A percentile compares a stretch with the other conserved stretches of the same genome.
phyloP scores from a whole-genome alignment of 208 protist genomes.

The Acanthamoeba castellanii region DNA sequence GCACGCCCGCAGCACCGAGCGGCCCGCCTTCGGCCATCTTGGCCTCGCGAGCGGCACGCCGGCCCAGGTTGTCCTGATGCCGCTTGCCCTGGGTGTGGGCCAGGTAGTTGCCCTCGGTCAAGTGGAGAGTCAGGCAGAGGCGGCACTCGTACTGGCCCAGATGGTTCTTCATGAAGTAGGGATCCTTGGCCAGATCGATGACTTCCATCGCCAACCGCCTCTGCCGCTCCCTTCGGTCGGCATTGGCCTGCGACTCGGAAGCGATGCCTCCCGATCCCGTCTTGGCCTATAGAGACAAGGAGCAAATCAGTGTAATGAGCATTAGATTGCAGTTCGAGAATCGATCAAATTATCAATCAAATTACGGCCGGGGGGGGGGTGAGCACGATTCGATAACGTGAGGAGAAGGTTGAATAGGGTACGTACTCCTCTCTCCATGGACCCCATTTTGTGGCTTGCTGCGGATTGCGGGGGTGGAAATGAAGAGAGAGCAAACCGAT shows the following conservation, averaged over 20 bases:
- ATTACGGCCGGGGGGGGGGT: background rate
- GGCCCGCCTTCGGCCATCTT: conserved; percentile 50
- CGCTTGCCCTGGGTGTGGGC: conserved; percentile 96
- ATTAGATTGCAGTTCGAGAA: background rate
- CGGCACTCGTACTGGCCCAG: conserved; percentile 94
- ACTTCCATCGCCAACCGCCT: conserved; percentile 91
- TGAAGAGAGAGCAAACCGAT: too few species aligned
- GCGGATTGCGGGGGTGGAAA: background rate
- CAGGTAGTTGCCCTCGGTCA: conserved; percentile 95
- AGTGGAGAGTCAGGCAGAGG: conserved; percentile 96
- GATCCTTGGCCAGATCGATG: conserved; percentile 90
- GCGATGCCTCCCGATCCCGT: conserved; percentile 82
- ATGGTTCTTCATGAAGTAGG: conserved; percentile 89
- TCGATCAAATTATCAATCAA: background rate
- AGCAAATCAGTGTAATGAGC: background rate
- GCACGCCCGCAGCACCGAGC: background rate
- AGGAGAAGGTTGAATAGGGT: background rate
- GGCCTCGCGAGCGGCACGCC: conserved; percentile 81
- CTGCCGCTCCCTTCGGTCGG: conserved; percentile 90
- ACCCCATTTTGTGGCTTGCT: conserved; percentile 31
- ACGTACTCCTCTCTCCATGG: conserved; percentile 74
- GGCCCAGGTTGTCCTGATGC: conserved; percentile 93
- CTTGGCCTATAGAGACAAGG: background rate
- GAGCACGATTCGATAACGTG: background rate
- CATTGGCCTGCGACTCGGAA: conserved; percentile 83